phyloP scores from a whole-genome alignment of 2,329 filamentous ascomycete genomes.

The Fusarium guadeloupense region DNA sequence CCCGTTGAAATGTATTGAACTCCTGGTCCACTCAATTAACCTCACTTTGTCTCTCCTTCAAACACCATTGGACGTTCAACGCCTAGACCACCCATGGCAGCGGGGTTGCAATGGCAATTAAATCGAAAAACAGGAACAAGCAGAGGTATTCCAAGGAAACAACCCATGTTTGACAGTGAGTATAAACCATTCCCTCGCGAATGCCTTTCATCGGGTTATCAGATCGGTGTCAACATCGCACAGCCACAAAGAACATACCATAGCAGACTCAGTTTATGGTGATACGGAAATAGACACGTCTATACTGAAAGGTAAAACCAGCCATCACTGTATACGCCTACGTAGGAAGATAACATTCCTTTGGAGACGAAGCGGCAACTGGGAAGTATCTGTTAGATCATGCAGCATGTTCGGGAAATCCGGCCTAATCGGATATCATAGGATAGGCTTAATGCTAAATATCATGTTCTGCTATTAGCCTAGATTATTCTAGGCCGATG shows the following conservation, averaged over 20 bases:
- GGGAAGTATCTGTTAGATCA: too few relatives aligned
- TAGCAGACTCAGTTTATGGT: background rate
- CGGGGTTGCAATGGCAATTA: background rate
- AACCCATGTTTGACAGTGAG: constrained; percentile 9
- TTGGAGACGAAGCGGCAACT: too few relatives aligned
- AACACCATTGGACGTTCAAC: constrained; percentile 16
- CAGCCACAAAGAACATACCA: background rate
- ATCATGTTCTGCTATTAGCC: too few relatives aligned
- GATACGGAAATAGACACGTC: background rate
- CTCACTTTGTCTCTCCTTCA: constrained; percentile 28
- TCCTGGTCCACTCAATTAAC: constrained; percentile 20
- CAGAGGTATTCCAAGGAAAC: constrained; percentile 23
- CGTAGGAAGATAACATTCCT: too few relatives aligned
- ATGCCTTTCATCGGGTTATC: background rate
- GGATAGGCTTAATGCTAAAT: too few relatives aligned
- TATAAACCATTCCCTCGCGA: constrained; percentile 10
- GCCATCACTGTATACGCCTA: too few relatives aligned
- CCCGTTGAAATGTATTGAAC: constrained; percentile 22
- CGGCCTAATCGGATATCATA: too few relatives aligned
- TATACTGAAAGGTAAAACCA: background rate
- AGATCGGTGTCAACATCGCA: background rate
- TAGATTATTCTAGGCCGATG: too few relatives aligned
- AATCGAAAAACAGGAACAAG: background rate
- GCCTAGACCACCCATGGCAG: background rate
- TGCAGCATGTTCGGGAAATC: too few relatives aligned